A percentile compares a stretch with the other conserved stretches of the same genome.
phyloP scores from a whole-genome alignment of 306 rosid genomes.

The Trifolium fragiferum region DNA sequence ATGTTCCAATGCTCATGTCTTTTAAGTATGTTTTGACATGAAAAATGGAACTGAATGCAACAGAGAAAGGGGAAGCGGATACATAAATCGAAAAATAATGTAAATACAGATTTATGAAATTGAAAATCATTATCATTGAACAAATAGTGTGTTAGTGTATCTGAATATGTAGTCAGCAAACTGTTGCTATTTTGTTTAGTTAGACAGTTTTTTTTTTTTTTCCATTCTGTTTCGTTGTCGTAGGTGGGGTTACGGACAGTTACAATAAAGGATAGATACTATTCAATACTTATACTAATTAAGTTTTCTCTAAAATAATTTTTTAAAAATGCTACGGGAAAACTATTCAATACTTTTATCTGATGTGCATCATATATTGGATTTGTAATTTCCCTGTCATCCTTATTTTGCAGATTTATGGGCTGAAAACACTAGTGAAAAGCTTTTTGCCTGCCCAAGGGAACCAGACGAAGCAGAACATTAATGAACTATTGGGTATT shows the following conservation, averaged over 20 bases:
- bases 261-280: not conserved
- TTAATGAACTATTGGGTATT: constrained; percentile 61
- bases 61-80: not conserved
- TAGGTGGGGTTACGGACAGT: no score
- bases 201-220: no score
- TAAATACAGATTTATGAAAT: not conserved
- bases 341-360: no score
- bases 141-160: not conserved
- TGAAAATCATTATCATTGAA: not conserved
- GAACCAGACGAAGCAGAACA: constrained; percentile 44
- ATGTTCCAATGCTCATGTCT: not conserved
- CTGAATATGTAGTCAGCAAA: not conserved
- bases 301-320: not conserved
- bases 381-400: constrained; percentile 22
- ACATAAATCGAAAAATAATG: not conserved
- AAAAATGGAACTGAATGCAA: not conserved
- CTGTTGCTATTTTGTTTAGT: not conserved
- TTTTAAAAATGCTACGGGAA: not conserved
- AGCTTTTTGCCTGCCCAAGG: constrained; percentile 72
- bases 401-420: constrained; percentile 73
- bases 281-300: not conserved
- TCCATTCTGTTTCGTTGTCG: no score
- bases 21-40: not conserved
- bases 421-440: constrained; percentile 83
- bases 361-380: constrained; percentile 18